These are phyloP conservation scores for Earliella scabrosa DNA, from an alignment of 1,284 basidiomycete species.

Conservation along the genomic window DNA sequence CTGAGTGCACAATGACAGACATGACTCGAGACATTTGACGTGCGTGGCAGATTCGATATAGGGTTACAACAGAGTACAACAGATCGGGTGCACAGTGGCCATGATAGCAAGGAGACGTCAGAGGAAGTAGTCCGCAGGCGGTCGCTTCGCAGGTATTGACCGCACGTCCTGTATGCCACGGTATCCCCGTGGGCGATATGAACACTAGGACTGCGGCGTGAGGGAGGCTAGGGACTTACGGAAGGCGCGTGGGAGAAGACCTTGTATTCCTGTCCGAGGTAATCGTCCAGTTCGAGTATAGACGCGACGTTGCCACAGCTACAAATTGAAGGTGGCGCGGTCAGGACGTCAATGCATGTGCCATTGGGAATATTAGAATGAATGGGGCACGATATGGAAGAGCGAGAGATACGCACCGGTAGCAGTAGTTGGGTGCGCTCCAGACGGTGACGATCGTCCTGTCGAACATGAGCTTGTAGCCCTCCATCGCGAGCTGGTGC, in stretches of 20 bases:
- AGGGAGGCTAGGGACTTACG: constrained; percentile 44
- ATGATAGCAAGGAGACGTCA: constrained; percentile 35
- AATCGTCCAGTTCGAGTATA: constrained; percentile 90
- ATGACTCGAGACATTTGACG: too few relatives aligned
- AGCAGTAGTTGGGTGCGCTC: constrained; percentile 99
- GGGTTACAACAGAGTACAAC: constrained; percentile 14
- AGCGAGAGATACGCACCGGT: constrained; percentile 83
- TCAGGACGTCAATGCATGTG: too few relatives aligned
- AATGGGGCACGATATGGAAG: too few relatives aligned
- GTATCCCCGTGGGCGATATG: too few relatives aligned
- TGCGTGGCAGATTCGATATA: too few relatives aligned
- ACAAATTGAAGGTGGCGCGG: constrained; percentile 1
- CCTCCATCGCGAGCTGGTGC: constrained; percentile 98
- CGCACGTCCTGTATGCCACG: constrained; percentile 83
- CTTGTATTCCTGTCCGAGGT: constrained; percentile 90
- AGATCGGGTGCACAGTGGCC: not conserved
- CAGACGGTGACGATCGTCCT: constrained; percentile 96
- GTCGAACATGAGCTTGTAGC: constrained; percentile 99
- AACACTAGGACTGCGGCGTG: constrained; percentile 24
- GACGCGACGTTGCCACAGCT: constrained; percentile 96
- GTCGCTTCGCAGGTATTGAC: constrained; percentile 86
- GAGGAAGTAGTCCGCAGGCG: constrained; percentile 85
- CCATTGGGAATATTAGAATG: too few relatives aligned
- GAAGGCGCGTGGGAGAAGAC: constrained; percentile 83
- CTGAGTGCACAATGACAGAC: too few relatives aligned